Evolutionary conservation across 2,329 filamentous ascomycete genomes (phyloP), one percentile per base, ranked within the genome.

Genomic region (Neoscytalidium dimidiatum): DNA sequence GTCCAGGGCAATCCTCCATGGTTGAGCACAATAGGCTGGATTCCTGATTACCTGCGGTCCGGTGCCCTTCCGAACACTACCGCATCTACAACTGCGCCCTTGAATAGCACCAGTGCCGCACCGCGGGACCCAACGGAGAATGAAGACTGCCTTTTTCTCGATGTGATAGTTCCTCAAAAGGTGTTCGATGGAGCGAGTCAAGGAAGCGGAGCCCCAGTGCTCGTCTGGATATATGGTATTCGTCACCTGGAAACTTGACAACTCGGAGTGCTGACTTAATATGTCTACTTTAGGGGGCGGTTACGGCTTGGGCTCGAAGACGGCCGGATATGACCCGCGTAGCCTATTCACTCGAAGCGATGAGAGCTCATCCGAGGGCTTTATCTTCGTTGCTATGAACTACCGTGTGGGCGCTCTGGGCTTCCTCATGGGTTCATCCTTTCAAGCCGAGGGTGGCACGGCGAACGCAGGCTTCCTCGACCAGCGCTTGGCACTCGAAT

Each of bases 321-420:
- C 67, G 35, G 35, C 17, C 53, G 23, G 13, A 17, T 44, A 73
- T 26, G 49, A 64, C 67, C 75, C 80, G 4, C 72, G 75, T 19
- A 79, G 80, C 13, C 68, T 84, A 19, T 74, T 83, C 41, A 67
- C 75, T 2, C 19, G 28, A 4, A 48, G 58, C 29, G 3, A 14
- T 7, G 13, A 6, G 13, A 41, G 13, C 35, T 41, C 35, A 14
- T 23, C 44, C 3, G 21, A 51, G 11, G 31, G 72, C 26, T 71
- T 84, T 9, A 77, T 85, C 23, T 81, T 78, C 66, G 82, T 85
- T 3, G 71, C 79, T 3, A 53, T 83, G n/a, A 84, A 84, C 69
- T 84, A 83, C 68, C 74, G 81, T 9, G 72, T 83, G 0, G 82
- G 82, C 31, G 75, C 75, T 7, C 66, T 78, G 38, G 77, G 77